Evolutionary conservation across 2,329 filamentous ascomycete genomes (phyloP).

Genomic region (Cytospora schulzeri): DNA sequence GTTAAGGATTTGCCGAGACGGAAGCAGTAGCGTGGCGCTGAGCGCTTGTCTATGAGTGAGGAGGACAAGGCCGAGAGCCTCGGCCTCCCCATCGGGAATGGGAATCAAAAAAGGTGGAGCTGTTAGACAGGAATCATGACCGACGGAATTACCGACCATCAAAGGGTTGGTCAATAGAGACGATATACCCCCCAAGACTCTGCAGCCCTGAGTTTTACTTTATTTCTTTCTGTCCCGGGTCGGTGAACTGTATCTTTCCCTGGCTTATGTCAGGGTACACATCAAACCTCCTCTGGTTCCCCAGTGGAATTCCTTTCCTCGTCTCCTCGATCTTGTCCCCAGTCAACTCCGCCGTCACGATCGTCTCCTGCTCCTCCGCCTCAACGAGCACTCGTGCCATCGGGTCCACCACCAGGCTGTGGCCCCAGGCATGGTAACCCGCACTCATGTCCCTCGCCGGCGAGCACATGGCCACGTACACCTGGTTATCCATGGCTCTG

Average conservation of each 20-base stretch:
- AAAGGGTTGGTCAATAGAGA: constrained; percentile 6
- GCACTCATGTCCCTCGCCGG: constrained; percentile 79
- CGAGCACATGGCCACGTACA: constrained; percentile 91
- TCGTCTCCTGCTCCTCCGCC: constrained; percentile 76
- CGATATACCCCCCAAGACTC: constrained; percentile 10
- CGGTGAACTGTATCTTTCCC: constrained; percentile 43
- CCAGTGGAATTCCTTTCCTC: constrained; percentile 81
- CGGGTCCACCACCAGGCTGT: constrained; percentile 86
- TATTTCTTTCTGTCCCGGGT: constrained; percentile 18
- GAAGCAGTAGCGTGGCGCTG: neutral
- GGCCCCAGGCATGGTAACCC: constrained; percentile 87
- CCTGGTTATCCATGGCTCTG: constrained; percentile 88
- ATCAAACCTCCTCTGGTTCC: constrained; percentile 86
- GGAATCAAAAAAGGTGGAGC: neutral
- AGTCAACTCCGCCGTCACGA: constrained; percentile 72
- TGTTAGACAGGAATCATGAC: constrained; percentile 4
- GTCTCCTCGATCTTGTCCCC: constrained; percentile 71
- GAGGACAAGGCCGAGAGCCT: neutral
- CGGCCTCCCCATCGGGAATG: neutral
- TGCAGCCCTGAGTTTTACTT: neutral
- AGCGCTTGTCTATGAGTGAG: neutral
- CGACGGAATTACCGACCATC: constrained; percentile 1
- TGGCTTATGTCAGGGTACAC: constrained; percentile 89
- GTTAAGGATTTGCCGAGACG: neutral
- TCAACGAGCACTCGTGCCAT: constrained; percentile 81